Evolutionary conservation across 2,329 filamentous ascomycete genomes (phyloP), one percentile per base, ranked within the genome.

Genomic region (Pseudopyricularia javanii): DNA sequence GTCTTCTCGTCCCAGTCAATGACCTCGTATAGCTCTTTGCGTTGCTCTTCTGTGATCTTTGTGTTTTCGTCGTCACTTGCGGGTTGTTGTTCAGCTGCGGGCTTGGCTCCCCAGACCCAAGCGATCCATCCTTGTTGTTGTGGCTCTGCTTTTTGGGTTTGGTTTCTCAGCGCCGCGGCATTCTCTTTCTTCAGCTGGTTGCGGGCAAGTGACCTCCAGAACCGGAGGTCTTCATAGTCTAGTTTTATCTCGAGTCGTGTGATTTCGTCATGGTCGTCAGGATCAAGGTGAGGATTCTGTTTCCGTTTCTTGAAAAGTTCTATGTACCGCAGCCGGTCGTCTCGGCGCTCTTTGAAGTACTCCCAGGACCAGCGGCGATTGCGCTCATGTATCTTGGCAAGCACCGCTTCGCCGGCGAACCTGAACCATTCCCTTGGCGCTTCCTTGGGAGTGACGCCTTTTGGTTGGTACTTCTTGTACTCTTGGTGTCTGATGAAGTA

Each of bases 1-100:
- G 91, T 84, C 73, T 96, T 97, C 68, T 99, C 93, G 57, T 98
- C 88, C 84, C 91, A 99, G 62, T 97, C 93, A 61, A 99, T 99
- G 50, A 89, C 94, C 60, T 94, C 86, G 66, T 97, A 98, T 9
- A 99, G 78, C 68, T 98, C 91, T 65, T 97, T 90, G 43, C 91
- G 85, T 66, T 99, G 91, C 67, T 97, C 85, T 56, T 98, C 93
- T 0, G 88, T 94, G 77, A 98, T 95, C 55, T 89, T 81, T 0
- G 84, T 88, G 56, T 91, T 86, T 59, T 94, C 86, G 4, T 83
- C 76, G 47, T 86, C 75, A 40, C 86, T 78, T 50, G 67, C 68
- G 8, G 70, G 71, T 50, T 84, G 75, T 50, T 79, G 68, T 24
- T 52, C 37, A n/a, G 50, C 28, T 35, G 70, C 62, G 1, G 83